Conservation (phyloP, 2,329 filamentous ascomycete genomes). For the Cytospora piceae region DNA sequence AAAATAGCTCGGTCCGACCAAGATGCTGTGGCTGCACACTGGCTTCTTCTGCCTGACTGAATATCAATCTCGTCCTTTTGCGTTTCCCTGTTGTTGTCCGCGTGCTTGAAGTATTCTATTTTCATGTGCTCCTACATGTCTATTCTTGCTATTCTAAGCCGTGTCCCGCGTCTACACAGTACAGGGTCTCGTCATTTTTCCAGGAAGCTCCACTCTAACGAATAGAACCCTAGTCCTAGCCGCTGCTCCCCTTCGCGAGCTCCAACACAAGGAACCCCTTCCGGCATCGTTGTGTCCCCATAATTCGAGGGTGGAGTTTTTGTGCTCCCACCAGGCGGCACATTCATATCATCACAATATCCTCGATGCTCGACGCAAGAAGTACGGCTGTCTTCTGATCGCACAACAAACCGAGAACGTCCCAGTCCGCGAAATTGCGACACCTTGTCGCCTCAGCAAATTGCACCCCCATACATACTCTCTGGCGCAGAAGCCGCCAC, state of each 20-base stretch:
- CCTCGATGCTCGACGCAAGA: constrained; percentile 31
- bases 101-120: constrained; percentile 27
- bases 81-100: constrained; percentile 19
- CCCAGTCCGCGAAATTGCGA: constrained; percentile 26
- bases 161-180: constrained; percentile 25
- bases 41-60: constrained; percentile 13
- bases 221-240: constrained; percentile 32
- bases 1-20: constrained; percentile 28
- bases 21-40: constrained; percentile 17
- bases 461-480: constrained; percentile 17
- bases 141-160: constrained; percentile 26
- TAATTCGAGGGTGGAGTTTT: constrained; percentile 40
- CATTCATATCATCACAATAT: constrained; percentile 31
- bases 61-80: constrained; percentile 18
- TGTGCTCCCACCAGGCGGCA: constrained; percentile 37
- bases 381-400: constrained; percentile 27
- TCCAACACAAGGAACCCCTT: constrained; percentile 34
- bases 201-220: constrained; percentile 30
- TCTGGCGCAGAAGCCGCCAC: constrained; percentile 35
- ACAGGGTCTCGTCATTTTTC: constrained; percentile 29
- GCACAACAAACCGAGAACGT: constrained; percentile 27
- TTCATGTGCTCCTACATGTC: constrained; percentile 24
- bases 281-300: constrained; percentile 42
- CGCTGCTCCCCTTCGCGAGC: constrained; percentile 29
- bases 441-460: constrained; percentile 24